These are phyloP conservation scores for Primulina eburnea DNA, from an alignment of 257 asterid genomes.

Conservation along the genomic window DNA sequence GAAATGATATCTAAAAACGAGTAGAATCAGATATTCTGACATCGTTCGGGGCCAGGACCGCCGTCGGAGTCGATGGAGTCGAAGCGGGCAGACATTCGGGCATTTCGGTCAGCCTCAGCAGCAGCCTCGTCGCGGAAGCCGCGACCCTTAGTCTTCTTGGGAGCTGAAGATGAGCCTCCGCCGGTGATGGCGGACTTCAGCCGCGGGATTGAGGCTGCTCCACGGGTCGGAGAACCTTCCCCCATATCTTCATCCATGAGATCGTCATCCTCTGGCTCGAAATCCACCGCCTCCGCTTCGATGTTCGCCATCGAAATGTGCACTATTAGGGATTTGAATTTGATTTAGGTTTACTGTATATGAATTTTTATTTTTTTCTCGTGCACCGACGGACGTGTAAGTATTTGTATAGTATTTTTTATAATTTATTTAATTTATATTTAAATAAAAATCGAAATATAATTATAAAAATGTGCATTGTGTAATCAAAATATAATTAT, in stretches of 20 bases:
- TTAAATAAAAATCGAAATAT: no score
- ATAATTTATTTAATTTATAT: no score
- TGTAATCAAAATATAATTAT: no score
- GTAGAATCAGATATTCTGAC: conserved; percentile 42
- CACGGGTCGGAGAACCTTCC: conserved; percentile 49
- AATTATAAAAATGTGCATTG: no score
- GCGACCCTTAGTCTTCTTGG: conserved; percentile 93
- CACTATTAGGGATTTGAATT: not conserved
- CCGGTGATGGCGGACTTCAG: conserved; percentile 85
- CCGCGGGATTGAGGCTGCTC: conserved; percentile 49
- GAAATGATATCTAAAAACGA: not conserved
- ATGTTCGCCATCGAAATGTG: conserved; percentile 60
- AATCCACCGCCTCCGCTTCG: conserved; percentile 86
- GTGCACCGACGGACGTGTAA: no score
- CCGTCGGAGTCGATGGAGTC: conserved; percentile 76
- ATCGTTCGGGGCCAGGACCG: conserved; percentile 97
- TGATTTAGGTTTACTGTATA: not conserved
- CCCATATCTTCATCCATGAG: conserved; percentile 93
- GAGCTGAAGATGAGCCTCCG: conserved; percentile 54
- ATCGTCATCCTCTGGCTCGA: conserved; percentile 97
- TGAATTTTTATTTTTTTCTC: no score
- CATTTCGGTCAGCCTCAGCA: conserved; percentile 78
- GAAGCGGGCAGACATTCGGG: conserved; percentile 84
- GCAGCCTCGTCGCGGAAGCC: conserved; percentile 87
- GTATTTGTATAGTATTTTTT: no score